A percentile compares a stretch with the other conserved stretches of the same genome.
These are phyloP conservation scores for Ochromonas danica DNA, from an alignment of 108 stramenopile species.

Conservation along the genomic window DNA sequence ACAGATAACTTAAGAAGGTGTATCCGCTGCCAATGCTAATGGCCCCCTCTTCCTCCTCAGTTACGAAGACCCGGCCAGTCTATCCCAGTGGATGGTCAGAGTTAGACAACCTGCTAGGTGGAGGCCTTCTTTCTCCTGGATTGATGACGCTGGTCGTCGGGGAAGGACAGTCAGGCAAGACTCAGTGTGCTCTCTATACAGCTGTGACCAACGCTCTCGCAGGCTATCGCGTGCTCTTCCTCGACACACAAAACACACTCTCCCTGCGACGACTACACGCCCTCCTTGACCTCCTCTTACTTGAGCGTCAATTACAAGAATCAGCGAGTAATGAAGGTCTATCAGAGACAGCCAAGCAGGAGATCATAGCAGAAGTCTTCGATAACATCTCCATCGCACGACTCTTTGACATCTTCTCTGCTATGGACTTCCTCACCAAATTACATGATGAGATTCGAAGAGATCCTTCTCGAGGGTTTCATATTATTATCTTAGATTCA, in stretches of 20 bases:
- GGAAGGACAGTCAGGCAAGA: conserved; percentile 13
- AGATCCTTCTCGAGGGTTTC: conserved; percentile 9
- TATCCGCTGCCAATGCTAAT: no score
- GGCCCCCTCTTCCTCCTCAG: conserved; percentile 8
- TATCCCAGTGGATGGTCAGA: no score
- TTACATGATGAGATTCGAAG: conserved; percentile 16
- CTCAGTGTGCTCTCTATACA: conserved; percentile 15
- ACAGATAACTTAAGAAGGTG: no score
- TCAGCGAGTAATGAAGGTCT: conserved; percentile 9
- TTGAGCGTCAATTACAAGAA: conserved; percentile 16
- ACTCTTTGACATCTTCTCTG: conserved; percentile 6
- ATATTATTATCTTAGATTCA: conserved; percentile 11
- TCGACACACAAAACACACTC: conserved; percentile 15
- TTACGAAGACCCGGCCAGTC: conserved; percentile 7
- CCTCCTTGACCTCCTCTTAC: conserved; percentile 13
- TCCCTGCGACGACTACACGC: conserved; percentile 5
- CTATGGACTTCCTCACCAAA: conserved; percentile 15
- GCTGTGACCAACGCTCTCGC: conserved; percentile 12
- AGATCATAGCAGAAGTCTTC: conserved; percentile 16
- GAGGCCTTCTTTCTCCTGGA: conserved; percentile 13
- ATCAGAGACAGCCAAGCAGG: conserved; percentile 13
- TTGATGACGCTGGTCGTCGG: conserved; percentile 13
- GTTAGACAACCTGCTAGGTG: no score
- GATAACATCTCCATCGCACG: no score
- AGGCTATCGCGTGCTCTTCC: conserved; percentile 13